Conservation (phyloP, 2,329 filamentous ascomycete genomes). For the Colletotrichum liriopes region DNA sequence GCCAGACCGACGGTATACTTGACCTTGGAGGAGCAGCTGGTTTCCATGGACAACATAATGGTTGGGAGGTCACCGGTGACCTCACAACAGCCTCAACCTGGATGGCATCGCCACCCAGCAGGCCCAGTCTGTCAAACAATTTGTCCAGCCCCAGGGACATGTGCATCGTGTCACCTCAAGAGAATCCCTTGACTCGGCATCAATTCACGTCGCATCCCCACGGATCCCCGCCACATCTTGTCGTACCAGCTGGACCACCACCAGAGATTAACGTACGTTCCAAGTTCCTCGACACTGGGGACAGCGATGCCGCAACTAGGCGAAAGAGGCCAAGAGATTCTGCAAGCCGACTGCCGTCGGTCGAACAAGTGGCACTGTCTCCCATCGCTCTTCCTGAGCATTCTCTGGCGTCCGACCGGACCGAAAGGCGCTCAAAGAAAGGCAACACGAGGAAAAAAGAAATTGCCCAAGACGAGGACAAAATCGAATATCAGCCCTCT, state of each 20-base stretch:
- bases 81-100: no score
- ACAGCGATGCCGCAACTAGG: background rate
- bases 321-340: background rate
- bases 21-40: background rate
- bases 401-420: no score
- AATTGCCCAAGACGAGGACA: background rate
- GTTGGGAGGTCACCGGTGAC: background rate
- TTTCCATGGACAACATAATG: background rate
- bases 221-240: no score
- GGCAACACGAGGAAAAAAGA: no score
- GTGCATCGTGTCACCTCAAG: background rate
- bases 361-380: no score
- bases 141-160: background rate
- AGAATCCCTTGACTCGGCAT: background rate
- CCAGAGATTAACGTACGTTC: background rate
- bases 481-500: background rate
- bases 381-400: no score
- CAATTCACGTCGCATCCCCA: background rate
- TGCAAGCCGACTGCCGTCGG: no score
- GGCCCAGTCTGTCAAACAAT: background rate
- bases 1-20: background rate
- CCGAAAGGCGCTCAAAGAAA: no score
- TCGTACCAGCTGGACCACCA: no score
- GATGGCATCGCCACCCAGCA: background rate
- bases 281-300: background rate